phyloP scores from a whole-genome alignment of 805 yeast genomes.

The Candida nemodendra region DNA sequence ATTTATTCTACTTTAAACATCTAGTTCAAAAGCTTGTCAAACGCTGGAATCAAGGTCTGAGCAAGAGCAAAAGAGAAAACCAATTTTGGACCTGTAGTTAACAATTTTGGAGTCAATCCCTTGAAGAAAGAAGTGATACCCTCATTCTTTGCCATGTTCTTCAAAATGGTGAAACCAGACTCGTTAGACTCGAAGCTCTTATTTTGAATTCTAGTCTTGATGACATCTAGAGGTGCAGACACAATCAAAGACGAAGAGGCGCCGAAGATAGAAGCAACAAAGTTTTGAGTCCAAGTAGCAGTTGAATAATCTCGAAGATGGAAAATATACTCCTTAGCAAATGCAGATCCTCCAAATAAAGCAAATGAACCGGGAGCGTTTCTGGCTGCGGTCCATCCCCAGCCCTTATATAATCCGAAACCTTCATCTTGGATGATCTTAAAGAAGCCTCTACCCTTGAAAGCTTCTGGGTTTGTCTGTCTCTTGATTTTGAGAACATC shows the following conservation, averaged over 20 bases:
- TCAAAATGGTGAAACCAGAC: constrained; percentile 86
- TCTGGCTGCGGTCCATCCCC: constrained; percentile 99
- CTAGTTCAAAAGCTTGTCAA: constrained; percentile 64
- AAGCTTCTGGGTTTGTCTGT: constrained; percentile 99
- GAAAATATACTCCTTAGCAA: constrained; percentile 93
- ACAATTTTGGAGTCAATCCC: constrained; percentile 92
- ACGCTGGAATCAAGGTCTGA: constrained; percentile 94
- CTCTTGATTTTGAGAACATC: constrained; percentile 97
- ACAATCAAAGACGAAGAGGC: constrained; percentile 96
- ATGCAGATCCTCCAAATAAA: constrained; percentile 96
- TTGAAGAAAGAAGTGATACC: constrained; percentile 90
- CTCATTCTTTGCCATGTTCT: constrained; percentile 90
- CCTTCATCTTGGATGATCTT: constrained; percentile 90
- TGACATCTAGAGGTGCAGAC: constrained; percentile 96
- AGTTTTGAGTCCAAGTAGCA: constrained; percentile 95
- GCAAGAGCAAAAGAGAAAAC: constrained; percentile 98
- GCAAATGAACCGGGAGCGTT: constrained; percentile 99
- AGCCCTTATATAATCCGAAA: constrained; percentile 89
- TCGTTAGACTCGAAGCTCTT: constrained; percentile 94
- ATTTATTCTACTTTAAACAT: no score
- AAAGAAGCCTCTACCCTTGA: constrained; percentile 95
- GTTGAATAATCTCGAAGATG: constrained; percentile 81
- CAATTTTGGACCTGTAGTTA: constrained; percentile 97
- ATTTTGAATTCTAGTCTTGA: constrained; percentile 98
- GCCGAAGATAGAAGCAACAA: constrained; percentile 91